Evolutionary conservation across 768 basidiomycete species (phyloP), one percentile per base, ranked within the genome.

Genomic region (Panellus pusillus): DNA sequence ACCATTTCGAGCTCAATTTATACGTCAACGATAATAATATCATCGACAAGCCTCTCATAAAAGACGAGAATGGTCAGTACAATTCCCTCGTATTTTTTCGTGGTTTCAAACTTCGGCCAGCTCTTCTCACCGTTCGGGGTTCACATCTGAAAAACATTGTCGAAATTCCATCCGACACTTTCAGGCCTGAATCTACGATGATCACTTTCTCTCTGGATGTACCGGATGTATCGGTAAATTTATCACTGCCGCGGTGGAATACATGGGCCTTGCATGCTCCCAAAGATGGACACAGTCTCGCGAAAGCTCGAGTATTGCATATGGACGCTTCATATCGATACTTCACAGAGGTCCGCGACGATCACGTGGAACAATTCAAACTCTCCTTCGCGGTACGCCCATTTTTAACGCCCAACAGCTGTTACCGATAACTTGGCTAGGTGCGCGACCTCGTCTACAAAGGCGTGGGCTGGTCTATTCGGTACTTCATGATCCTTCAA

Each of bases 21-120:
- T 95, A 91, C 65, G 83, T 91, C 47, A 98, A 98, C 65, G 96
- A 98, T 68, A 93, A 93, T 65, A 98, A 98, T 65, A 92, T 98
- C 65, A 90, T 98, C 45, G 93, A 97, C 73, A 90, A 89, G 56
- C 93, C 94, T 3, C 72, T 86, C 31, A 74, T 85, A 52, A 74
- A 72, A 51, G 88, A 93, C n/a, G 89, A 93, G 61, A 98, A 98
- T 66, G 86, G 93, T 93, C 63, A 50, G 69, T 58, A 27, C 18
- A 44, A 32, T 31, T 38, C 28, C 46, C 15, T 31, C 4, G n/a
- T 24, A 37, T 44, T 38, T 49, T 35, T 15, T 38, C 24, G 15
- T n/a, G 20, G 43, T 32, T 39, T 56, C 46, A 40, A 9, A 48
- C 18, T 4, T 36, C 29, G 15, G 14, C 17, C 54, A 95, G 95